Evolutionary conservation across 176 grass and related monocot genomes (phyloP).

Genomic region (Eleusine indica): DNA sequence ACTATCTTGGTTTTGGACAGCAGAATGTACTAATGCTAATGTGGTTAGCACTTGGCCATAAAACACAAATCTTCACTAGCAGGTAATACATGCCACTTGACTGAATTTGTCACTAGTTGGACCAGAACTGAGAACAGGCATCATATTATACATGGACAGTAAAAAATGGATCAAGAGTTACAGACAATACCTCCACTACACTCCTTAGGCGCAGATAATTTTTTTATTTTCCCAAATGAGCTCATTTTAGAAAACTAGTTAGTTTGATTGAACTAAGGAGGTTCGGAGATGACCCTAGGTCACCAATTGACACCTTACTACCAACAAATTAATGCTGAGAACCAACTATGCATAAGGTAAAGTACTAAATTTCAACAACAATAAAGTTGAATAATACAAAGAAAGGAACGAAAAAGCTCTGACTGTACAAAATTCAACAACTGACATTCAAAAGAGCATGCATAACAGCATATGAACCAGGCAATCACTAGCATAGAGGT

Average conservation of each 20-base stretch:
- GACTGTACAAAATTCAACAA: neutral
- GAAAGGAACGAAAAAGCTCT: neutral
- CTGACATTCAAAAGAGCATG: neutral
- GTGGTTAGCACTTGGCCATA: neutral
- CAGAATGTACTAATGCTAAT: neutral
- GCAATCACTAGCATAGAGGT: neutral
- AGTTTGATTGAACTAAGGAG: too few relatives aligned
- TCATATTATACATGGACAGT: neutral
- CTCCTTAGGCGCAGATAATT: neutral
- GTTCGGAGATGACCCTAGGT: too few relatives aligned
- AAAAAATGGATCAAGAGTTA: neutral
- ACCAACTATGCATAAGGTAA: neutral
- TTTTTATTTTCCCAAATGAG: too few relatives aligned
- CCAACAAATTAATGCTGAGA: neutral
- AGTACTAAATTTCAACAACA: neutral
- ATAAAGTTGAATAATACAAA: neutral
- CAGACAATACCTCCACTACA: neutral
- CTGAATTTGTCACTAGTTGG: neutral
- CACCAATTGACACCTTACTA: neutral
- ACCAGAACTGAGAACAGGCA: neutral
- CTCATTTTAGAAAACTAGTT: too few relatives aligned
- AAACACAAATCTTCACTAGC: neutral
- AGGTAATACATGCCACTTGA: neutral
- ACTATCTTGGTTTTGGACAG: neutral
- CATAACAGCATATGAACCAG: neutral